Base-by-base conservation (phyloP, 1,139 yeast genomes). In the Sugiyamaella grinbergsii region DNA sequence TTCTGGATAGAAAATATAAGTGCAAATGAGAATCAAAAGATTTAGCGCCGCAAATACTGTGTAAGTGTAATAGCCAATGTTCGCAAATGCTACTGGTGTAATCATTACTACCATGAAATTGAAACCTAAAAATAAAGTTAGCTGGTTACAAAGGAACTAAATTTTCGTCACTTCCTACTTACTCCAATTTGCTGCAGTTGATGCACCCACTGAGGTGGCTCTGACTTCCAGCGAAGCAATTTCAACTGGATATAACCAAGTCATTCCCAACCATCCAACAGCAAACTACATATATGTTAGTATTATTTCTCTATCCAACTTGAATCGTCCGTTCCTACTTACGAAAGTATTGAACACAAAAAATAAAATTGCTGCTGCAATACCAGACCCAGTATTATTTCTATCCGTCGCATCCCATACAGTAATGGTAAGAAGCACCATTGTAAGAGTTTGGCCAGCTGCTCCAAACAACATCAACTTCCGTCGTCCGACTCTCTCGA, bases 401-500 rank as follows among this genome's bases (percentile, higher is more conserved):
- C 51, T 42, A 3, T 44, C 55, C 13, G 52, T 42, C 11, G 61
- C 58, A 18, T 54, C 59, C 55, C 57, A 57, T 3, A 60, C 64
- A 6, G 58, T 54, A 6, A 54, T 62, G 8, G 62, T 56, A 6
- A 62, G 55, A 49, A 61, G 54, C 2, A 52, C 62, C 64, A 60
- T 61, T n/a, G 61, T 53, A 28, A 55, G 39, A 5, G 57, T 49
- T 43, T 57, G 71, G 55, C 74, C 58, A n/a, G 68, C 65, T 1
- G 69, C 70, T 39, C 66, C 63, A 41, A 65, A 60, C 58, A 79
- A 72, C 66, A 79, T 63, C 1, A 73, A 67, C 64, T 79, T 76
- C 68, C 81, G 78, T 75, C 93, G 79, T 64, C 87, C 82, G 32
- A 83, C 66, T 44, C 76, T 74, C 62, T 85, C 83, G 52, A 79